Base-by-base conservation (phyloP, 768 basidiomycete species). In the Infundibulicybe gibba region DNA sequence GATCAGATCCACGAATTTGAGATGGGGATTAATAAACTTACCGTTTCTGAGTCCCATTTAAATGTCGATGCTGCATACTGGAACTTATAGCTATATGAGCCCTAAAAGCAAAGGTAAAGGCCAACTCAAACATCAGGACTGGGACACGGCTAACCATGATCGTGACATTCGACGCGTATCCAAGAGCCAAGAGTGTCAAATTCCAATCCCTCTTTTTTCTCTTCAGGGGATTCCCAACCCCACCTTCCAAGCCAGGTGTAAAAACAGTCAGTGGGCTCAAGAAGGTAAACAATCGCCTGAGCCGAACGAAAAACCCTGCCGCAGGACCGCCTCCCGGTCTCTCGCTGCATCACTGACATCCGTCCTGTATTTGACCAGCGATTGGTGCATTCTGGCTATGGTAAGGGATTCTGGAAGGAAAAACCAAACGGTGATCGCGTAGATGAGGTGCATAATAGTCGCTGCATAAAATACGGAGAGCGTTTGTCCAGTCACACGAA, bases 321-420 rank as follows among this genome's bases (percentile, higher is more conserved):
- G 54, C 38, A 5, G 50, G 43, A 40, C 55, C 6, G 41, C 44
- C 25, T 47, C 53, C 25, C 56, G 50, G 14, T 58, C 55, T 12
- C 49, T 39, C 3, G 55, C 50, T 1, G 40, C 32, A 6, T 55
- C 55, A 42, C 59, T 41, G 6, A 67, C 46, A 32, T 69, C 66
- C 17, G 64, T 66, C 9, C 57, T 52, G 48, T 80, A 66, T 45
- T 64, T 66, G 4, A 46, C 50, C 35, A 61, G 63, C 2, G 75
- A 67, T 13, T 58, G 53, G 48, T 62, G 62, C 77, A 75, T 81
- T 43, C 78, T 68, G 0, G 61, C 66, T 32, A 62, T 57, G 9
- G 84, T 77, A 1, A 93, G 72, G 0, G 90, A 90, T 63, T 97
- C 92, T 0, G 93, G 93, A 41, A 94, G 57, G 50, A 90, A 20